Evolutionary conservation across 176 grass and related monocot species (phyloP).

Genomic region (Musa schizocarpa): DNA sequence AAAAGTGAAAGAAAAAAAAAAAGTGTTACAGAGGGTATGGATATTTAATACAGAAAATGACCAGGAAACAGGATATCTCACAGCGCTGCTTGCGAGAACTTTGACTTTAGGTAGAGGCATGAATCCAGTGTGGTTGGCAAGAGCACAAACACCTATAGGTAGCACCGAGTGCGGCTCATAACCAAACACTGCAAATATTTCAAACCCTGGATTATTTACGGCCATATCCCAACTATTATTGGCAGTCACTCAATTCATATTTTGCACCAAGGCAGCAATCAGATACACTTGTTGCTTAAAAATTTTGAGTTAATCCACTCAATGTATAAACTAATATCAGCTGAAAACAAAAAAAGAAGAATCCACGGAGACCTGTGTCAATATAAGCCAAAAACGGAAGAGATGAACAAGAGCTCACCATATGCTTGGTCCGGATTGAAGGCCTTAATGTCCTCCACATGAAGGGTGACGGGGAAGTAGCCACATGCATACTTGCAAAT

Average conservation of each 20-base stretch:
- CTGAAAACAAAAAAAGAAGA: background rate
- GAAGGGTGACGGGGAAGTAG: slow-evolving; percentile 73
- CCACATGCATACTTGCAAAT: slow-evolving; percentile 67
- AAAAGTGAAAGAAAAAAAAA: background rate
- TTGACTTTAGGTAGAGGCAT: slow-evolving; percentile 67
- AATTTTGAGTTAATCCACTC: background rate
- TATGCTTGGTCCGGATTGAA: slow-evolving; percentile 66
- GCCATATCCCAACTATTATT: background rate
- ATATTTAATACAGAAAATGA: background rate
- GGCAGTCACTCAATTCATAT: background rate
- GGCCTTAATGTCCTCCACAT: slow-evolving; percentile 64
- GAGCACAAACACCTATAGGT: slow-evolving; percentile 49
- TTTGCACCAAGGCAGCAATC: background rate
- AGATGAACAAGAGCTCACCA: slow-evolving; percentile 38
- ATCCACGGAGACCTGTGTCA: background rate
- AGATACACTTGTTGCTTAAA: background rate
- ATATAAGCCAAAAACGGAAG: background rate
- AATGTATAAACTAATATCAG: background rate
- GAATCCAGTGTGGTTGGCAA: slow-evolving; percentile 50
- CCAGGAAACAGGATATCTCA: slow-evolving; percentile 24
- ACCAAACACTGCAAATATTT: slow-evolving; percentile 57
- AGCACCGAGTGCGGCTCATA: slow-evolving; percentile 86
- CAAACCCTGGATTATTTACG: background rate
- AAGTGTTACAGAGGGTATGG: background rate
- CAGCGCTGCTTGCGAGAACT: slow-evolving; percentile 79